Conservation (phyloP, 495 filamentous ascomycete species). For the Penicillium coffeae region DNA sequence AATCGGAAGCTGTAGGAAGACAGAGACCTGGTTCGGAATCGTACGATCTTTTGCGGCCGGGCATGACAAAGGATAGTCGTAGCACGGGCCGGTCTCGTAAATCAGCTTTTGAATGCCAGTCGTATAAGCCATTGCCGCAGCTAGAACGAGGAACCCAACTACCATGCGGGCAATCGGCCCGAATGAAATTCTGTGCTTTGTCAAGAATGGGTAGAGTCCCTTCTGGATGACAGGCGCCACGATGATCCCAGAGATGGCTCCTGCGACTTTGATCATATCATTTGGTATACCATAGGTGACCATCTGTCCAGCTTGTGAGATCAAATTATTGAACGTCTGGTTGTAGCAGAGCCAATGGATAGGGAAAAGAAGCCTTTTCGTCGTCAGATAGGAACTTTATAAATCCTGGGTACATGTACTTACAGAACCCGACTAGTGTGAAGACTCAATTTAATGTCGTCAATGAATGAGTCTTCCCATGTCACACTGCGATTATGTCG, state of each 20-base stretch:
- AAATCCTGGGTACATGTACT: conserved; percentile 11
- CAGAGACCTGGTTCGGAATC: conserved; percentile 40
- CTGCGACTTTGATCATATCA: conserved; percentile 8
- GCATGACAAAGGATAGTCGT: conserved; percentile 41
- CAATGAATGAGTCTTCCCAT: conserved; percentile 44
- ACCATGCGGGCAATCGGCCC: conserved; percentile 50
- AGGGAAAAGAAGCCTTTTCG: conserved; percentile 17
- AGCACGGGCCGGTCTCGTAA: conserved; percentile 44
- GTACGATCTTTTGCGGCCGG: conserved; percentile 12
- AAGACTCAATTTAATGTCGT: conserved; percentile 36
- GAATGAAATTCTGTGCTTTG: conserved; percentile 34
- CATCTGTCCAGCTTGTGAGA: conserved; percentile 55
- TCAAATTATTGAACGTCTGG: conserved; percentile 45
- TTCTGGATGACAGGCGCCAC: conserved; percentile 47
- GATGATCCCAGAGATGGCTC: conserved; percentile 30
- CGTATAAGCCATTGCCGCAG: conserved; percentile 46
- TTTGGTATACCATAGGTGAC: conserved; percentile 27
- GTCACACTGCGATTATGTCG: conserved; percentile 18
- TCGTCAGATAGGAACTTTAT: not conserved
- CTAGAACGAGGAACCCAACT: conserved; percentile 41
- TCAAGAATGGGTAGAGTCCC: conserved; percentile 42
- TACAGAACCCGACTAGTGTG: conserved; percentile 39
- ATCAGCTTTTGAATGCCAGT: conserved; percentile 42
- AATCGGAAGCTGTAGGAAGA: conserved; percentile 52
- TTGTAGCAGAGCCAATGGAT: conserved; percentile 27